A percentile compares a stretch with the other conserved stretches of the same genome.
phyloP scores from a whole-genome alignment of 2,329 filamentous ascomycete species.

The Colletotrichum sp. region DNA sequence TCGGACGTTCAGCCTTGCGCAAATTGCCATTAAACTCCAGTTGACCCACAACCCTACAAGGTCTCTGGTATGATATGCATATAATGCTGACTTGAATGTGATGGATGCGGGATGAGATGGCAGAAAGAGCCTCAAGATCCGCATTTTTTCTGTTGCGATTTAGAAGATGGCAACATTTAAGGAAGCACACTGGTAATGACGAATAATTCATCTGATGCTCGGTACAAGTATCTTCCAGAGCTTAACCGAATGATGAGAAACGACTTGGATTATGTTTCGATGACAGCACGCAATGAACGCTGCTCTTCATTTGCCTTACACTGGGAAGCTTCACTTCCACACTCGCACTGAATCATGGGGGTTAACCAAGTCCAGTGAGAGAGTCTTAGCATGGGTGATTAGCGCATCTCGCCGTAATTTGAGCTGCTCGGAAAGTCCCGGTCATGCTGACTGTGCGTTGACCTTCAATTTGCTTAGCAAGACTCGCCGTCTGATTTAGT shows the following conservation, averaged over 20 bases:
- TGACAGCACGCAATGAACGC: neutral
- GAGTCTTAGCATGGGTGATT: neutral
- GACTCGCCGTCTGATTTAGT: neutral
- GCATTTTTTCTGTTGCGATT: neutral
- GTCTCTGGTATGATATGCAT: neutral
- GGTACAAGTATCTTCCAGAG: accelerated
- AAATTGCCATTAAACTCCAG: neutral
- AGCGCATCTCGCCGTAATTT: neutral
- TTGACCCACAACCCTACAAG: neutral
- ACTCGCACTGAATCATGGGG: neutral
- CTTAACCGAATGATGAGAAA: accelerated
- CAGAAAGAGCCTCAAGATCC: neutral
- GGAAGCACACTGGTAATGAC: neutral
- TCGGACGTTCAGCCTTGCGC: neutral
- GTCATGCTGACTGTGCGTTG: neutral
- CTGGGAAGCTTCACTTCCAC: neutral
- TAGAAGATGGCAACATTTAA: neutral
- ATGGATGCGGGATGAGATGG: neutral
- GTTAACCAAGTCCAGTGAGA: neutral
- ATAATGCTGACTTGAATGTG: neutral
- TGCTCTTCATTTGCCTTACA: neutral
- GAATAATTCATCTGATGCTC: neutral
- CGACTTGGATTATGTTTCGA: neutral
- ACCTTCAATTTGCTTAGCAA: neutral
- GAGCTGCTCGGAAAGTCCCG: neutral